Conservation (phyloP, 2,329 filamentous ascomycete genomes). For the Epichloe sp. region DNA sequence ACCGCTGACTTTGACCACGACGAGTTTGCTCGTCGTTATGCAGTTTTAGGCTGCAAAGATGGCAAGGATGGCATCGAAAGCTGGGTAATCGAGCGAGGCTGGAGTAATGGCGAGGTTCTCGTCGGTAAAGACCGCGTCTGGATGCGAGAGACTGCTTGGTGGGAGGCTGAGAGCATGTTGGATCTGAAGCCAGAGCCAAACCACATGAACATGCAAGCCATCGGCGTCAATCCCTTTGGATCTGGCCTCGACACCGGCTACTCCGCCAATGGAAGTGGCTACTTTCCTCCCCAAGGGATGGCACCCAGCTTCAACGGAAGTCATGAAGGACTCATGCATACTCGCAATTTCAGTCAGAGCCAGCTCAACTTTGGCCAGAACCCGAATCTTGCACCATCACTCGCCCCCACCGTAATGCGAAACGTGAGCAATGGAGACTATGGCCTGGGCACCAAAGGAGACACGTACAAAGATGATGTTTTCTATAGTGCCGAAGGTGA, state of each 20-base stretch:
- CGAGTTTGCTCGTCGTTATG: conserved; percentile 78
- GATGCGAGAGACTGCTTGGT: conserved; percentile 92
- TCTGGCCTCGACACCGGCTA: conserved; percentile 56
- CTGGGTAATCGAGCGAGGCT: conserved; percentile 88
- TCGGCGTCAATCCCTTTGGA: conserved; percentile 33
- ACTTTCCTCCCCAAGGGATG: conserved; percentile 53
- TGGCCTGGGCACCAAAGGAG: conserved; percentile 75
- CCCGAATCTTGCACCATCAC: conserved; percentile 39
- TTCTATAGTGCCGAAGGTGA: conserved; percentile 63
- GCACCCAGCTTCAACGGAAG: conserved; percentile 52
- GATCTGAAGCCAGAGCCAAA: conserved; percentile 62
- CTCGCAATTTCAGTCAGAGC: conserved; percentile 43
- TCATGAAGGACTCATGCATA: conserved; percentile 57
- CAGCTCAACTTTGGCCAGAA: conserved; percentile 35
- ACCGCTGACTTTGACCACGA: conserved; percentile 93
- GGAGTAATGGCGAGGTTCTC: conserved; percentile 95
- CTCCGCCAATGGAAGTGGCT: conserved; percentile 51
- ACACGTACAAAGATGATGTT: conserved; percentile 58
- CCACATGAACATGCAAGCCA: conserved; percentile 12
- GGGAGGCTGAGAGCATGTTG: conserved; percentile 94
- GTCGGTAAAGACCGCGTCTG: conserved; percentile 85
- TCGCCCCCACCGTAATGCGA: conserved; percentile 44
- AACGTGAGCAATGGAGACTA: conserved; percentile 63
- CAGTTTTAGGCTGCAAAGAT: conserved; percentile 71
- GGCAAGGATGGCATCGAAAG: conserved; percentile 87